Conservation (phyloP, 306 rosid genomes). For the Mimosa bimucronata region DNA sequence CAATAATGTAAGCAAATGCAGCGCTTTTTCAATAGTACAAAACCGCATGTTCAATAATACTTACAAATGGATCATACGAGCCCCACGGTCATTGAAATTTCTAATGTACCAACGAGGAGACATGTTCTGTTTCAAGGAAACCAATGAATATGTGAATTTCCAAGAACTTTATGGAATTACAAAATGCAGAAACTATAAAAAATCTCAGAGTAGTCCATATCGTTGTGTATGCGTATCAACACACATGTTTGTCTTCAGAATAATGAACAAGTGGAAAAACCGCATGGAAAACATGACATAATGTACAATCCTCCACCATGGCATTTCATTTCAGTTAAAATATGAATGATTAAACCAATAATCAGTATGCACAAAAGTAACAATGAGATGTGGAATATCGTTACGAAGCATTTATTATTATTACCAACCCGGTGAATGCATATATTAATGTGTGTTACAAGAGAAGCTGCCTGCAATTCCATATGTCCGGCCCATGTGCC, state of each 20-base stretch:
- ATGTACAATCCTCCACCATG: slow-evolving; percentile 23
- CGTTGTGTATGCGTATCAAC: neutral
- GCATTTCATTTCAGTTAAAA: slow-evolving; percentile 20
- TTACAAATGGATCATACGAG: slow-evolving; percentile 79
- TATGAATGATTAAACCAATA: slow-evolving; percentile 31
- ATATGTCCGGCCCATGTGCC: slow-evolving; percentile 93
- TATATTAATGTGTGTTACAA: slow-evolving; percentile 68
- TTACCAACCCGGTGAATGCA: slow-evolving; percentile 78
- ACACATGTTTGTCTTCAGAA: neutral
- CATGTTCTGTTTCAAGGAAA: slow-evolving; percentile 61
- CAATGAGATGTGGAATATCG: slow-evolving; percentile 11
- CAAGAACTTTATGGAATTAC: slow-evolving; percentile 23
- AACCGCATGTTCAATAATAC: slow-evolving; percentile 46
- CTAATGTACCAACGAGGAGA: slow-evolving; percentile 90
- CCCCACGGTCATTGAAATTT: slow-evolving; percentile 63
- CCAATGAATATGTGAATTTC: slow-evolving; percentile 25
- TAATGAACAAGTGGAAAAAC: slow-evolving; percentile 15
- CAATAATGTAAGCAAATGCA: slow-evolving; percentile 2
- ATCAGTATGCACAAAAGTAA: neutral
- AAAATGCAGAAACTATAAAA: slow-evolving; percentile 17
- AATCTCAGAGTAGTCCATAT: slow-evolving; percentile 24
- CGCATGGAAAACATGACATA: slow-evolving; percentile 27
- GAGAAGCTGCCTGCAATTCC: slow-evolving; percentile 95
- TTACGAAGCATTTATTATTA: slow-evolving; percentile 15
- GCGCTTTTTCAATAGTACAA: neutral